These are phyloP conservation scores for Smallanthus sonchifolius DNA, from an alignment of 129 eudicot species.

Conservation along the genomic window DNA sequence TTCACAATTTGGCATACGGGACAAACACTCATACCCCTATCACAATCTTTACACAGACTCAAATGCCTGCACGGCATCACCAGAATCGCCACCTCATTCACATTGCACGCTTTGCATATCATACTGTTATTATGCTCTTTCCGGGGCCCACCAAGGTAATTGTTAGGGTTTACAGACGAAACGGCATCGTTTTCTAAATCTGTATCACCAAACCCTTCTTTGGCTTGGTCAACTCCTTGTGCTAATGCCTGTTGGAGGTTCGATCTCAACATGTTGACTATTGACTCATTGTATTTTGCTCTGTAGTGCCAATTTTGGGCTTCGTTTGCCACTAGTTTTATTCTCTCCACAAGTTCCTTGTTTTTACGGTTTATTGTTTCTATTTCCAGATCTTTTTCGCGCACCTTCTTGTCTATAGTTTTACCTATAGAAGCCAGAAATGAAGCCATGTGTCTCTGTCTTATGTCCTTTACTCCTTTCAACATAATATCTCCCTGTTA, in stretches of 20 bases:
- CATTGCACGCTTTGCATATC: constrained; percentile 62
- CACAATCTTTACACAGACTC: constrained; percentile 87
- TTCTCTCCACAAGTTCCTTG: constrained; percentile 62
- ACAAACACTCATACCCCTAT: constrained; percentile 50
- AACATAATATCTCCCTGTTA: constrained; percentile 69
- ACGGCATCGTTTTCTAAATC: constrained; percentile 68
- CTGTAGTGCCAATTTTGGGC: constrained; percentile 90
- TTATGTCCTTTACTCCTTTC: constrained; percentile 67
- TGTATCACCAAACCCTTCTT: constrained; percentile 91
- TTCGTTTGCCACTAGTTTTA: constrained; percentile 77
- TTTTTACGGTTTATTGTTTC: constrained; percentile 76
- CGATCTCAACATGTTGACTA: constrained; percentile 55
- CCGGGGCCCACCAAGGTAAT: constrained; percentile 35
- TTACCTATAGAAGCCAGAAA: constrained; percentile 62
- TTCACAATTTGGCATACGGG: constrained; percentile 74
- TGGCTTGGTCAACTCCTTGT: constrained; percentile 55
- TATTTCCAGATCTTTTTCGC: constrained; percentile 67
- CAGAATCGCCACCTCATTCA: constrained; percentile 62
- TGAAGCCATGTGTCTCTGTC: constrained; percentile 80
- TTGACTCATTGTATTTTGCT: constrained; percentile 93
- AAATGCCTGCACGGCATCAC: constrained; percentile 97
- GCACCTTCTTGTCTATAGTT: constrained; percentile 53
- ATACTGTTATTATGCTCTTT: constrained; percentile 21
- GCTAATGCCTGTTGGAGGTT: constrained; percentile 75
- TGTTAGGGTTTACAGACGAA: constrained; percentile 62